Conservation (phyloP, 2,329 filamentous ascomycete species). For the Didymella sp. region DNA sequence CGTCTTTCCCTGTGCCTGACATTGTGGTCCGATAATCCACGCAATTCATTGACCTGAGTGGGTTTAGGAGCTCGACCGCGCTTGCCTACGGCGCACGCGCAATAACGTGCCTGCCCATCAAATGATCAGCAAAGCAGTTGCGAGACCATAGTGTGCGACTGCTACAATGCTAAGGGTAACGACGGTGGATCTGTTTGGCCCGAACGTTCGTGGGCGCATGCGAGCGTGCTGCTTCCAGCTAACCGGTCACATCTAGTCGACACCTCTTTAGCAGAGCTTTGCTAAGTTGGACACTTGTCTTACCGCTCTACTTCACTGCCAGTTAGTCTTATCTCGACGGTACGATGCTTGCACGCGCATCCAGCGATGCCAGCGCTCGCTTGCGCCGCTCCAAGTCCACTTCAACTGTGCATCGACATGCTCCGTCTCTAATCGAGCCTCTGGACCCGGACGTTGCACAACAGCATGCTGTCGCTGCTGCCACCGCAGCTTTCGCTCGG, state of each 20-base stretch:
- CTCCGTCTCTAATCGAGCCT: constrained; percentile 24
- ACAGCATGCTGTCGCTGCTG: constrained; percentile 50
- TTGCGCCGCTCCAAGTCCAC: constrained; percentile 49
- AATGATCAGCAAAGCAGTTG: background rate
- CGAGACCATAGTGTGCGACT: background rate
- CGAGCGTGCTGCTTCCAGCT: constrained; percentile 5
- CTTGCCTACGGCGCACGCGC: background rate
- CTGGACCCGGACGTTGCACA: constrained; percentile 40
- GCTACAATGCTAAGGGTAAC: background rate
- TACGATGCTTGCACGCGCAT: constrained; percentile 46
- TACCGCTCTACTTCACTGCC: constrained; percentile 26
- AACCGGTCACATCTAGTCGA: constrained; percentile 27
- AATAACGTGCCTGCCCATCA: background rate
- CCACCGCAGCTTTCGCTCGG: constrained; percentile 45
- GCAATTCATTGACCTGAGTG: no score
- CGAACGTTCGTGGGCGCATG: background rate
- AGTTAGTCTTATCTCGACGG: constrained; percentile 7
- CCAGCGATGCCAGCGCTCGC: constrained; percentile 47
- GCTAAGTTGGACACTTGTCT: constrained; percentile 29
- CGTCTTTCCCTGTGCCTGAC: background rate
- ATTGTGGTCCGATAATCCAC: no score
- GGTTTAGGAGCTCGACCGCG: no score
- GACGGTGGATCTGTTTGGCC: background rate
- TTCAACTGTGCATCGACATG: constrained; percentile 40
- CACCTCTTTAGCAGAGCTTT: constrained; percentile 32